Percentiles rank a stretch among this genome's conserved stretches.
Conservation (phyloP, 148 eudicot genomes). For the Arbutus unedo region DNA sequence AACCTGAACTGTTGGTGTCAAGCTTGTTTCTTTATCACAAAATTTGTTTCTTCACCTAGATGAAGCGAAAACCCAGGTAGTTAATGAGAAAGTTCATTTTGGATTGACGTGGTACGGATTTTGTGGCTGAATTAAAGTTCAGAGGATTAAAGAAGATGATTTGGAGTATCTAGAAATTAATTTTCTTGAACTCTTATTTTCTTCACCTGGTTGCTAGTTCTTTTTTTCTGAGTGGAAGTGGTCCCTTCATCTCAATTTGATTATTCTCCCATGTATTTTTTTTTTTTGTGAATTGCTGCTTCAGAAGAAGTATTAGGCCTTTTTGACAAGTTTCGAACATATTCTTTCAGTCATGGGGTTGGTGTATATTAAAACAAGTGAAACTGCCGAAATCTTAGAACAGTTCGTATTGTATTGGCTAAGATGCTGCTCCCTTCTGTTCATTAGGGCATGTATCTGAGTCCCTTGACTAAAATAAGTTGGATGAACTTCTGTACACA, state of each 20-base stretch:
- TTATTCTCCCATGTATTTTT: too few relatives aligned
- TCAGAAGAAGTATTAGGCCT: too few relatives aligned
- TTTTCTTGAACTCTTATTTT: background rate
- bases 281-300: too few relatives aligned
- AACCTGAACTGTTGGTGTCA: background rate
- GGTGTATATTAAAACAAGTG: background rate
- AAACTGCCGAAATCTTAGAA: background rate
- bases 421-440: background rate
- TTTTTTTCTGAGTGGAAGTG: too few relatives aligned
- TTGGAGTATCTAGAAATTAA: background rate
- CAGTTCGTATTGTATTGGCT: background rate
- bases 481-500: background rate
- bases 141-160: background rate
- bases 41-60: background rate
- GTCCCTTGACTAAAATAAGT: background rate
- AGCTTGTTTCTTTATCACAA: background rate
- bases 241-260: too few relatives aligned
- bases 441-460: background rate
- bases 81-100: conserved; percentile 1
- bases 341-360: background rate
- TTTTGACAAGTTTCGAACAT: background rate
- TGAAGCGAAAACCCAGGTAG: background rate
- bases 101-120: too few relatives aligned
- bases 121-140: background rate
- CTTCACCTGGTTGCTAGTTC: too few relatives aligned